Percentiles rank a stretch among this genome's conserved stretches.
These are phyloP conservation scores for Halenospora varia DNA, from an alignment of 495 filamentous ascomycete species.

Conservation along the genomic window DNA sequence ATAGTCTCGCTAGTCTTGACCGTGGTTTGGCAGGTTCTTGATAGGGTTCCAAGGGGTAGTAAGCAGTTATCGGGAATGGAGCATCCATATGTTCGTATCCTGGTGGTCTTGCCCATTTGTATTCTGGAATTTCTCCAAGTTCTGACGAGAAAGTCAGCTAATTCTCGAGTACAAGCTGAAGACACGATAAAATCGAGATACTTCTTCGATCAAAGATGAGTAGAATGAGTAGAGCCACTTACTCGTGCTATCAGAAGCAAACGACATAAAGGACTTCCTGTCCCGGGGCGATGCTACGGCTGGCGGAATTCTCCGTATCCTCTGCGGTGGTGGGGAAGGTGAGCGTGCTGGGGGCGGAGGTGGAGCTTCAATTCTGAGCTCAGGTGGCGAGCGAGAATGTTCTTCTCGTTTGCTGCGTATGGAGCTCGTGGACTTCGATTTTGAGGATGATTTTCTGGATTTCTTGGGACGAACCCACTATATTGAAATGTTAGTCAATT, in stretches of 20 bases:
- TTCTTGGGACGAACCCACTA: background rate
- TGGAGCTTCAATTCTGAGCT: background rate
- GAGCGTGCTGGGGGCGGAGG: background rate
- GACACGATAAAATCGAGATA: no score
- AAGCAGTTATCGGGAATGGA: constrained; percentile 8
- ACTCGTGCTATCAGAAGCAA: background rate
- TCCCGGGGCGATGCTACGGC: background rate
- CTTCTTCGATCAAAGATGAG: no score
- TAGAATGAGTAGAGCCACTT: background rate
- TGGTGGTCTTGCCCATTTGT: constrained; percentile 14
- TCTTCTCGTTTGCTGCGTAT: background rate
- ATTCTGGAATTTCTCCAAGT: constrained; percentile 26
- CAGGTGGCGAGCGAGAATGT: background rate
- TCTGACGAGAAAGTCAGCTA: constrained; percentile 25
- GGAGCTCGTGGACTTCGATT: background rate
- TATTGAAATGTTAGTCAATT: background rate
- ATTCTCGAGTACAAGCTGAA: no score
- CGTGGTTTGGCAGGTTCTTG: constrained; percentile 19
- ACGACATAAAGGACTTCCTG: constrained; percentile 13
- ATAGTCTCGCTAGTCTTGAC: constrained; percentile 22
- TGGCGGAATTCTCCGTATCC: background rate
- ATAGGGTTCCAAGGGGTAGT: constrained; percentile 16
- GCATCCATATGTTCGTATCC: background rate
- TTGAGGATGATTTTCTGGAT: background rate
- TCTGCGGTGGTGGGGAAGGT: background rate